Evolutionary conservation across 2,329 filamentous ascomycete genomes (phyloP), one percentile per base, ranked within the genome.

Genomic region (Scedosporium apiospermum): DNA sequence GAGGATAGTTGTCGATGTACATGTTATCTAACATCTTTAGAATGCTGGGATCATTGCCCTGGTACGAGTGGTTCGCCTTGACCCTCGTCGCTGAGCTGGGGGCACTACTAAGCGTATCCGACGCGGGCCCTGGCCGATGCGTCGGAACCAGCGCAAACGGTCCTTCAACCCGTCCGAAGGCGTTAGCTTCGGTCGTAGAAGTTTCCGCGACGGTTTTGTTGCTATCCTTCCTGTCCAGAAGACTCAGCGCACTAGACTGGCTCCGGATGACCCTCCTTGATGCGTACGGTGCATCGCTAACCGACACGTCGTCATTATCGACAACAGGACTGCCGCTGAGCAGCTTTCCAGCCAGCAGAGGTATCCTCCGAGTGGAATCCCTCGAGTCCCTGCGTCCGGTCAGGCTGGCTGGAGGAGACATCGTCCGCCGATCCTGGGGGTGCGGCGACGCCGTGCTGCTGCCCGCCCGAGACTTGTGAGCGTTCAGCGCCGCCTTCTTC

Each of bases 1-100:
- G 84, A 9, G 86, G 85, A 66, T 86, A 88, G 66, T 88, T 88
- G 64, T 89, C 84, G 27, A 86, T 80, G 70, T 93, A 97, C 77
- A 98, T 92, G 4, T 89, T 86, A 71, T 97, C 91, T 3, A 99
- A 75, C 82, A 89, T 87, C 69, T 82, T 82, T 58, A 89, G 76
- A 61, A 89, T 84, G 68, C 77, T 85, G 3, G 87, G 86, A 65
- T 89, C 86, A 63, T 89, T 92, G 1, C 95, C 95, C 55, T 85
- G 82, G 71, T 99, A 98, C 2, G 89, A 91, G 74, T 98, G 93
- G 49, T 86, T 87, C 3, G 67, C 63, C 27, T 63, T 67, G 9
- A 65, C 38, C 58, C 64, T 65, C 6, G 58, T 44, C 9, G 62
- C 9, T 3, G 58, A 41, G 67, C 65, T 65, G 72, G 69, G 21